Evolutionary conservation across 768 basidiomycete genomes (phyloP).

Genomic region (Hygrophoropsis aurantiaca): DNA sequence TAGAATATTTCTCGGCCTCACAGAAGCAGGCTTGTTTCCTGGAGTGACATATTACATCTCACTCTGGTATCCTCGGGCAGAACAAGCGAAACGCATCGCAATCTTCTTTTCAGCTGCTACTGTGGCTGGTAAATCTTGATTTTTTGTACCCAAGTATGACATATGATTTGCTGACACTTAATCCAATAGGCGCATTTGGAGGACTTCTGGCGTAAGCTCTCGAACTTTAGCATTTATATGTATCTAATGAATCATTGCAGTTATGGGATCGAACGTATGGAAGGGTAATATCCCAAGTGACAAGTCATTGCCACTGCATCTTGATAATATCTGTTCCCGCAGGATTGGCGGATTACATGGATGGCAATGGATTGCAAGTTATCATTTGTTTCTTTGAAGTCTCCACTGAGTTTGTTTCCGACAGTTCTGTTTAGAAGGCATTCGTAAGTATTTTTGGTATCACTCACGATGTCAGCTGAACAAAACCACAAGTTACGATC

Average conservation of each 20-base stretch:
- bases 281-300: conserved; percentile 37
- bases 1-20: conserved; percentile 44
- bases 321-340: background rate
- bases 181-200: conserved; percentile 45
- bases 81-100: conserved; percentile 58
- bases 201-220: conserved; percentile 45
- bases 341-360: conserved; percentile 31
- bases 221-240: background rate
- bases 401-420: conserved; percentile 7
- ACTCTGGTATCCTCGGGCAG: conserved; percentile 59
- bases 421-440: conserved; percentile 32
- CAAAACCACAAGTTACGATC: conserved; percentile 19
- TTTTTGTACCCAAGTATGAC: too few relatives aligned
- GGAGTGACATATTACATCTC: conserved; percentile 47
- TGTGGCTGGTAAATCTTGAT: conserved; percentile 43
- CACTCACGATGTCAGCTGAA: background rate
- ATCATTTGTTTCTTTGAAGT: background rate
- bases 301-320: conserved; percentile 10
- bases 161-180: too few relatives aligned
- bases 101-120: conserved; percentile 67
- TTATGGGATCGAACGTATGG: conserved; percentile 32
- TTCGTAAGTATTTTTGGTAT: conserved; percentile 11
- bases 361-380: conserved; percentile 38
- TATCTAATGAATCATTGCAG: conserved; percentile 17
- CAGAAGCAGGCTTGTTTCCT: conserved; percentile 47